phyloP scores from a whole-genome alignment of 2,329 filamentous ascomycete species.

The Basipetospora sp. region DNA sequence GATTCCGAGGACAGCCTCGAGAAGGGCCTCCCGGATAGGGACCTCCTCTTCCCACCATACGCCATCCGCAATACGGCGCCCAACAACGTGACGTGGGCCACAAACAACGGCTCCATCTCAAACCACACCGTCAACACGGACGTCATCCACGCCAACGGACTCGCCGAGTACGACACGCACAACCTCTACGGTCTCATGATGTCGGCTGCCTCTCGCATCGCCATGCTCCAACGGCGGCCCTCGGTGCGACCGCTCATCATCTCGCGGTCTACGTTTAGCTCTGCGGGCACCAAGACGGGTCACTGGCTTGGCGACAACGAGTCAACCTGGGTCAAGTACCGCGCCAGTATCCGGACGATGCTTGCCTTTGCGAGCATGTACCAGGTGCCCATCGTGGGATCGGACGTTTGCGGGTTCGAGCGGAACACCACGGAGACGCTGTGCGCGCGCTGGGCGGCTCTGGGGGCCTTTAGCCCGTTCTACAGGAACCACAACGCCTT shows the following conservation, averaged over 20 bases:
- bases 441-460: slow-evolving; percentile 50
- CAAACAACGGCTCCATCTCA: slow-evolving; percentile 27
- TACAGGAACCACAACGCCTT: slow-evolving; percentile 50
- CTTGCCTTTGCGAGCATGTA: slow-evolving; percentile 49
- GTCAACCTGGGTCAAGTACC: slow-evolving; percentile 42
- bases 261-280: slow-evolving; percentile 62
- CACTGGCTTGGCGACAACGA: slow-evolving; percentile 38
- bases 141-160: slow-evolving; percentile 51
- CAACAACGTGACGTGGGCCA: slow-evolving; percentile 11
- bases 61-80: slow-evolving; percentile 15
- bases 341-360: slow-evolving; percentile 41
- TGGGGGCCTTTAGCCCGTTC: slow-evolving; percentile 54
- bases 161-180: slow-evolving; percentile 59
- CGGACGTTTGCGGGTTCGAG: slow-evolving; percentile 66
- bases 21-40: slow-evolving; percentile 11
- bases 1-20: slow-evolving; percentile 5
- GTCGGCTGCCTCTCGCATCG: slow-evolving; percentile 47
- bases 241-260: slow-evolving; percentile 53
- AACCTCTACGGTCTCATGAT: slow-evolving; percentile 69
- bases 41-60: slow-evolving; percentile 13
- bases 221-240: slow-evolving; percentile 54
- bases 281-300: slow-evolving; percentile 50
- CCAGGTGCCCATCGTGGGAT: slow-evolving; percentile 53
- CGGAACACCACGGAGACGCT: slow-evolving; percentile 44
- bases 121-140: slow-evolving; percentile 53